Base-by-base conservation (phyloP, 2,329 filamentous ascomycete species). In the Cytospora piceicola region DNA sequence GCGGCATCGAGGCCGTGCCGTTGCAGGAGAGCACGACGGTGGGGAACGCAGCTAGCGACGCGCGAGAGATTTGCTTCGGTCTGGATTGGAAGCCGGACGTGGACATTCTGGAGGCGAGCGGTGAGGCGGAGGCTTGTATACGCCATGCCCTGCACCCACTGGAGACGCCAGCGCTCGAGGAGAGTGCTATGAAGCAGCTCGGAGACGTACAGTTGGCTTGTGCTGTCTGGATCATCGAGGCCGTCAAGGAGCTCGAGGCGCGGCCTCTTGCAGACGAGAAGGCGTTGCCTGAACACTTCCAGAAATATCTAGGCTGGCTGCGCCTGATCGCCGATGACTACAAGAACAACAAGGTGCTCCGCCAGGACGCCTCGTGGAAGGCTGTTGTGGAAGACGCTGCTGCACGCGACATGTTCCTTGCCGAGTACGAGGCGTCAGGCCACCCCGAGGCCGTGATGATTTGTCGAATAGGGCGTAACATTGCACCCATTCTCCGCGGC, bases 71-170 rank as follows among this genome's bases (percentile, higher is more conserved):
- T 34, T 65, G 63, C 57, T 65, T 60, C 36, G 61, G 42, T 9
- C 56, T 65, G 63, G 56, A 61, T 0, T 65, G 63, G 63, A 60
- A 51, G 63, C 63, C 63, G 7, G 63, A 65, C 57, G 51, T 65
- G 36, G 63, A 65, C 52, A 65, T 65, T 7, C 57, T 65, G n/a
- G 63, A 65, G 52, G 63, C 36, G 57, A 61, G n/a, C 15, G 63
- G 63, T 36, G 51, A 60, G 63, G 63, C 58, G 11, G 63, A 65
- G 57, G 32, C 63, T 20, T 65, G 57, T 32, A 32, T 61, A n/a
- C 63, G 63, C 57, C 34, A 24, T 2, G 57, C 57, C 14, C 63
- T 65, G 15, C 24, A 51, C 57, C 57, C 57, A 6, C 52, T 65
- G 29, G 63, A 65, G 52, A 52, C 52, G 22, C 63, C 63, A 3